Base-by-base conservation (phyloP, 805 yeast genomes). In the Yamadazyma ubonensis region DNA sequence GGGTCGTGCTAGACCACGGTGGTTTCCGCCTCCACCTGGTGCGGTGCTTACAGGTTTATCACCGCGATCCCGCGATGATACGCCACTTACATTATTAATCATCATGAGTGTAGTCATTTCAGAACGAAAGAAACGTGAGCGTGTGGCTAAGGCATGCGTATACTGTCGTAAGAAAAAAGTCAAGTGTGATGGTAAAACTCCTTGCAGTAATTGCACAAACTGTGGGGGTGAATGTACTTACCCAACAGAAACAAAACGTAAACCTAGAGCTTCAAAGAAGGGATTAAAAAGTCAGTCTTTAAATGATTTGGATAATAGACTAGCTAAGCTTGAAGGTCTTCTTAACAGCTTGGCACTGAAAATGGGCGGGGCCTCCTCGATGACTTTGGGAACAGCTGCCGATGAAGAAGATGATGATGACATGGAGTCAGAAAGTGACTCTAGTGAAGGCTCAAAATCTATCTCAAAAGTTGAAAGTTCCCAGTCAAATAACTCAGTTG, bases 141-240 rank as follows among this genome's bases (percentile, higher is more conserved):
- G 69, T 36, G 67, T 65, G 1, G 48, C 62, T 5, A 64, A 68
- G 2, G 71, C 71, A 0, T 65, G 71, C 45, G 65, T 61, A 35
- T 53, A 53, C 12, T 65, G 71, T 41, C 50, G 69, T 28, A 47
- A 54, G 33, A 63, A 61, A 46, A 65, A 65, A 43, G 55, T 63
- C 46, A 64, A 63, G 44, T 65, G 71, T 49, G 68, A 65, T 43
- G 65, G 65, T 21, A 43, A 45, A 20, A 41, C 58, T 11, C 70
- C 71, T 19, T 65, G 70, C 37, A 59, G 64, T 10, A 50, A 63
- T 23, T 65, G 71, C 45, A 53, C 45, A 14, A 63, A 61, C 31
- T 48, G 48, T 3, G 28, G 23, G 6, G 44, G 52, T 2, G 41
- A 42, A 5, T 74, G 79, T 45, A 27, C n/a, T 10, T 53, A 52